Evolutionary conservation across 805 yeast species (phyloP).

Genomic region (Starmerella davenportii): DNA sequence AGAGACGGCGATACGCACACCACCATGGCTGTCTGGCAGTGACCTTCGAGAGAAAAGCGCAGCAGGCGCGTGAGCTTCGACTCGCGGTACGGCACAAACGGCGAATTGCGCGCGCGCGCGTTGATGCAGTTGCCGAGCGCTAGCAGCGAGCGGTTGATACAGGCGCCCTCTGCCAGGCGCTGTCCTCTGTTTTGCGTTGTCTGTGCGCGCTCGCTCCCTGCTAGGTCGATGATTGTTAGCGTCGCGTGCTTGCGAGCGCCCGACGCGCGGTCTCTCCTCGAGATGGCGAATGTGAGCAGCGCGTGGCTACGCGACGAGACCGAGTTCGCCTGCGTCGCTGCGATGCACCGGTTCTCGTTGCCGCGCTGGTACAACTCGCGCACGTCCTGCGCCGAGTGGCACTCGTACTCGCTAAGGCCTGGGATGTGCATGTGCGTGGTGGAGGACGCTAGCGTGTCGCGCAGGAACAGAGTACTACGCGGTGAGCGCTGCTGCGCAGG

Average conservation of each 20-base stretch:
- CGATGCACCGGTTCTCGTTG: conserved; percentile 37
- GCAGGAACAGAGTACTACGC: not conserved
- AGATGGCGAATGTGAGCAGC: conserved; percentile 61
- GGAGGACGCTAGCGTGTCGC: conserved; percentile 11
- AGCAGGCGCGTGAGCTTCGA: conserved; percentile 74
- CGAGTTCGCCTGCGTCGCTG: conserved; percentile 81
- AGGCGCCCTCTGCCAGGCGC: conserved; percentile 78
- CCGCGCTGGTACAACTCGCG: conserved; percentile 9
- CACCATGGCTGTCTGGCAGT: conserved; percentile 89
- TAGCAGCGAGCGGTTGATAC: conserved; percentile 69
- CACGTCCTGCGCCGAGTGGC: conserved; percentile 24
- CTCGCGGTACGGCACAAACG: conserved; percentile 80
- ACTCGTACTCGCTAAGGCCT: conserved; percentile 46
- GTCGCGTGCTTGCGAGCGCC: conserved; percentile 30
- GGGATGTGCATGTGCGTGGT: conserved; percentile 31
- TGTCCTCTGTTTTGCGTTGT: conserved; percentile 73
- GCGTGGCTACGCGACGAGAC: conserved; percentile 90
- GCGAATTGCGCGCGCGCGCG: conserved; percentile 42
- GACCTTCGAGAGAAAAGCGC: conserved; percentile 82
- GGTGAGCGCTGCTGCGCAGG: conserved; percentile 15
- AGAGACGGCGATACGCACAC: conserved; percentile 83
- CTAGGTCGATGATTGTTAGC: conserved; percentile 72
- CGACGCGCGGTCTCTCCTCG: not conserved
- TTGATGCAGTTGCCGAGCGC: conserved; percentile 90
- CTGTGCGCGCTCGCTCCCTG: conserved; percentile 90